These are phyloP conservation scores for Pseudogymnoascus sp. DNA, from an alignment of 2,329 filamentous ascomycete species.

Conservation along the genomic window DNA sequence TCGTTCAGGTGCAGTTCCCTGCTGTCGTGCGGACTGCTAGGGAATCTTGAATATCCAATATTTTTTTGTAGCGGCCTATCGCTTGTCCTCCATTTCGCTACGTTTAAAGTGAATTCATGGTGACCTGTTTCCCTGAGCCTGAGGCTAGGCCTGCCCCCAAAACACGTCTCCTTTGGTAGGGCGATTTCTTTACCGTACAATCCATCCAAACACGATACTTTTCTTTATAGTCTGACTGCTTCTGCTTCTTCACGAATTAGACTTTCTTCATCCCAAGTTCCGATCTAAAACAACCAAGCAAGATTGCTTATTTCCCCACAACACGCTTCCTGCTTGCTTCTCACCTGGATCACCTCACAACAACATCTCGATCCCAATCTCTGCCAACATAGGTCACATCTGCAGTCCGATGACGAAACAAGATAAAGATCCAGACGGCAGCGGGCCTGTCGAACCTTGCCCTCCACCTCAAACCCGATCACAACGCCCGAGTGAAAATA, in stretches of 20 bases:
- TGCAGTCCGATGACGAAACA: background rate
- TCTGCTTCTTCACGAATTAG: background rate
- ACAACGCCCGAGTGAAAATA: background rate
- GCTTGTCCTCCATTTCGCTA: background rate
- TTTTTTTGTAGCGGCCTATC: background rate
- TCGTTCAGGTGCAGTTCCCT: background rate
- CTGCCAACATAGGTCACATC: background rate
- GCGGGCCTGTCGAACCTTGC: background rate
- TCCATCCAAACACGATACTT: background rate
- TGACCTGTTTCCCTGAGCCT: background rate
- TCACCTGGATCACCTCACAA: background rate
- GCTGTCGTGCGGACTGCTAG: background rate
- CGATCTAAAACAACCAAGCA: background rate
- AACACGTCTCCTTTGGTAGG: background rate
- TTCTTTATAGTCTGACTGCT: background rate
- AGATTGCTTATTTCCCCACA: background rate
- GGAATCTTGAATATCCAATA: conserved; percentile 1
- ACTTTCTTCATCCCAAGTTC: background rate
- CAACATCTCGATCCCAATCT: background rate
- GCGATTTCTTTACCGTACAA: background rate
- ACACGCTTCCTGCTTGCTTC: background rate
- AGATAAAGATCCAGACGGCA: background rate
- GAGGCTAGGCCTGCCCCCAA: background rate
- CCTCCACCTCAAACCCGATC: background rate
- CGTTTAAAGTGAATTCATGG: background rate